Evolutionary conservation across 2,329 filamentous ascomycete species (phyloP).

Genomic region (Leptodontidium sp.): DNA sequence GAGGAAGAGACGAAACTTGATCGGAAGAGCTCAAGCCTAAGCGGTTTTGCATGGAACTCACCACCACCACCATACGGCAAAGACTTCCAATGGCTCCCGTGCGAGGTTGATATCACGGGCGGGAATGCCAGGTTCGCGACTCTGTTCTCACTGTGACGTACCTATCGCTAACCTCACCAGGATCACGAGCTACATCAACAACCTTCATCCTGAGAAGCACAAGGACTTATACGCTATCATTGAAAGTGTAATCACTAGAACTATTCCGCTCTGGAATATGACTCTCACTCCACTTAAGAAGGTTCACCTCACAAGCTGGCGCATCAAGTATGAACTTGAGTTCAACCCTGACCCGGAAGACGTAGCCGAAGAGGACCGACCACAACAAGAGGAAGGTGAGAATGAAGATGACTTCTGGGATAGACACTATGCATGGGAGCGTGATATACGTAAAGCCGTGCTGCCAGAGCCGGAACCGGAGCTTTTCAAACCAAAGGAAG

Average conservation of each 20-base stretch:
- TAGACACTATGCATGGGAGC: conserved; percentile 18
- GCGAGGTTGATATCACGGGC: conserved; percentile 48
- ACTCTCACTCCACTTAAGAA: conserved; percentile 35
- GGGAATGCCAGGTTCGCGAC: conserved; percentile 37
- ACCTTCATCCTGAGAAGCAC: conserved; percentile 51
- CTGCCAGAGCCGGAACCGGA: conserved; percentile 29
- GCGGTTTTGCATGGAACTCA: neutral
- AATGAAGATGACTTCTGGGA: conserved; percentile 30
- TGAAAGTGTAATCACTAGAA: conserved; percentile 47
- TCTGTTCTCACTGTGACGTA: neutral
- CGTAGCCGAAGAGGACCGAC: conserved; percentile 44
- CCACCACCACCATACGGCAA: conserved; percentile 28
- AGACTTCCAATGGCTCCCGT: conserved; percentile 55
- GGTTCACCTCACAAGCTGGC: neutral
- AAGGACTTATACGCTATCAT: conserved; percentile 49
- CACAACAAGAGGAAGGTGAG: conserved; percentile 29
- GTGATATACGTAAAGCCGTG: neutral
- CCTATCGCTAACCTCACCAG: conserved; percentile 23
- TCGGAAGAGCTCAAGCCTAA: neutral
- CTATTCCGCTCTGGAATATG: conserved; percentile 49
- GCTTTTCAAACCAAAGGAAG: conserved; percentile 17
- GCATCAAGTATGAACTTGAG: conserved; percentile 25
- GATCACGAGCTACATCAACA: conserved; percentile 55
- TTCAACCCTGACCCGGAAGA: conserved; percentile 39
- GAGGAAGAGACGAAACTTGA: conserved; percentile 15